Evolutionary conservation across 179 eudicot species (phyloP), one percentile per base, ranked within the genome.

Genomic region (Drosera spatulata): DNA sequence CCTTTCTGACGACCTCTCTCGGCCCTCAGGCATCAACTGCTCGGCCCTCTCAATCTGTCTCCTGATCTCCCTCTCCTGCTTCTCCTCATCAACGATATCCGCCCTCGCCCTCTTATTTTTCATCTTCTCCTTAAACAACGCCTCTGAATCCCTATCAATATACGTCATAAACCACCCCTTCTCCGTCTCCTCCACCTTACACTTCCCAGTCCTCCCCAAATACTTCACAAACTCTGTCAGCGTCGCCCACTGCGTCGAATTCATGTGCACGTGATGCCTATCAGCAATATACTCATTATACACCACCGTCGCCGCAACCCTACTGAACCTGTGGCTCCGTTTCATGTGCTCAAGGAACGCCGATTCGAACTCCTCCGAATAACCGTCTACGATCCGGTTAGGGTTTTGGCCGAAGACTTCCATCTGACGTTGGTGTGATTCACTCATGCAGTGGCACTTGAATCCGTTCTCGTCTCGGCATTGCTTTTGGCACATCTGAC

Each of bases 101-200:
- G 96, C 33, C 33, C 33, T 91, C 63, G 85, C 84, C 79, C 0
- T 85, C 84, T 91, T 91, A 52, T 80, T 85, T 71, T 91, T 88
- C 87, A 73, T 54, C 71, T 53, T 83, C 58, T 79, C 95, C 82
- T 83, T 22, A 22, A 22, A 22, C 33, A 22, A 22, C 33, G 33
- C 33, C 33, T 22, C 33, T 22, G 33, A 22, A 22, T 22, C 97
- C 13, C 94, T 60, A 66, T 91, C 96, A 37, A 88, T 82, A 10
- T 88, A 91, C 0, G 88, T 85, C 14, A 91, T 84, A 66, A 91
- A 91, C 95, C 95, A 91, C 0, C 97, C 97, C 46, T 91, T 85
- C 0, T 91, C 85, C 0, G 97, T 91, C 62, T 85, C 96, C 14
- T 91, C 96, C 2, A 88, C 94, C 75, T 88, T 85, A 42, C 91